Evolutionary conservation across 176 grass and related monocot species (phyloP).

Genomic region (Hordeum vulgare): DNA sequence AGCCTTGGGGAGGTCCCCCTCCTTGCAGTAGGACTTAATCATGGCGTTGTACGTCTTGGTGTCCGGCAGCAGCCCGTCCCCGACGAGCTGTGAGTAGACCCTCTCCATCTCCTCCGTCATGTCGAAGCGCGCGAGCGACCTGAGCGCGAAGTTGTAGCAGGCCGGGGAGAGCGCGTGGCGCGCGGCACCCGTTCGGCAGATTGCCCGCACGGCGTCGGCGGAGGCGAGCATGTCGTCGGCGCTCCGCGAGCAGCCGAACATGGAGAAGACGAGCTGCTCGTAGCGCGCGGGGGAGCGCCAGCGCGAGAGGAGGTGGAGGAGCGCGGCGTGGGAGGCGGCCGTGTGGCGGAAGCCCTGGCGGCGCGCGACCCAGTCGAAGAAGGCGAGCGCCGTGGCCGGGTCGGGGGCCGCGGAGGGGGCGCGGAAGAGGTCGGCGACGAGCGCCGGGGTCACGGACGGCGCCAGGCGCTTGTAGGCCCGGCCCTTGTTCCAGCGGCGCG

Average conservation of each 20-base stretch:
- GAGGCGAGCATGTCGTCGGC: constrained; percentile 31
- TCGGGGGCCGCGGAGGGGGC: constrained; percentile 17
- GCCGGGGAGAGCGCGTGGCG: constrained; percentile 39
- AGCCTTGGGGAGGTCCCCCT: constrained; percentile 43
- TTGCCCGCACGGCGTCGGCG: constrained; percentile 44
- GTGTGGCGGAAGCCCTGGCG: constrained; percentile 58
- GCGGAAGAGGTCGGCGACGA: constrained; percentile 51
- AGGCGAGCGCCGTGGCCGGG: constrained; percentile 46
- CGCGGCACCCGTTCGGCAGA: constrained; percentile 44
- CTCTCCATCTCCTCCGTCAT: constrained; percentile 51
- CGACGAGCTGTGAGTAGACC: constrained; percentile 44
- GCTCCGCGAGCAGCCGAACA: constrained; percentile 51
- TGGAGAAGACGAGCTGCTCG: constrained; percentile 54
- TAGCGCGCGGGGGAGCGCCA: constrained; percentile 25
- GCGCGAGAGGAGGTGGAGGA: constrained; percentile 54
- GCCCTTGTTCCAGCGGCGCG: constrained; percentile 47
- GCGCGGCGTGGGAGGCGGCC: constrained; percentile 52
- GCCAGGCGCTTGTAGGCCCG: constrained; percentile 35
- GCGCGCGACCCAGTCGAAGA: constrained; percentile 66
- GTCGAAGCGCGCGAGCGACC: constrained; percentile 41
- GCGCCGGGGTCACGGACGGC: constrained; percentile 43
- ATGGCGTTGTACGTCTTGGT: constrained; percentile 58
- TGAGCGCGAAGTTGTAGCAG: constrained; percentile 72
- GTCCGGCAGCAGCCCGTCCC: constrained; percentile 53
- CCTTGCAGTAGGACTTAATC: constrained; percentile 71